phyloP scores from a whole-genome alignment of 257 asterid genomes.

The Thymus quinquecostatus region DNA sequence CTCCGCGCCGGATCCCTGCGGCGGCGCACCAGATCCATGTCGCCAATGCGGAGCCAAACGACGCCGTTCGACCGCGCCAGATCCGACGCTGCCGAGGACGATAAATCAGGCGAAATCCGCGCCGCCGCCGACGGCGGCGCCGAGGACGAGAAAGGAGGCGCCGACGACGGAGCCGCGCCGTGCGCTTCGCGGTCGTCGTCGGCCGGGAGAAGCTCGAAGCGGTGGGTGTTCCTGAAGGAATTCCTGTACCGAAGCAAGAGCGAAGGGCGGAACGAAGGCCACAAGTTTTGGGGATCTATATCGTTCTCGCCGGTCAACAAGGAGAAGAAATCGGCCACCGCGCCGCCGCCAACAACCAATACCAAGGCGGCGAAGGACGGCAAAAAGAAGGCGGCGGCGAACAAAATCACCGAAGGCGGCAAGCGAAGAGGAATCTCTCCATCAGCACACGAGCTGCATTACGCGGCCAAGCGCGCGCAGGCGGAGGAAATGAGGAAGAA shows the following conservation, averaged over 20 bases:
- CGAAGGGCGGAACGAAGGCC: constrained; percentile 69
- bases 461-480: constrained; percentile 75
- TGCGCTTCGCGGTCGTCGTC: constrained; percentile 80
- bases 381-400: constrained; percentile 46
- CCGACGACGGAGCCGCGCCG: constrained; percentile 49
- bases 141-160: constrained; percentile 14
- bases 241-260: constrained; percentile 85
- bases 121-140: background rate
- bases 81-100: background rate
- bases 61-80: constrained; percentile 48
- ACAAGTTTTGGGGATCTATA: constrained; percentile 69
- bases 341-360: constrained; percentile 21
- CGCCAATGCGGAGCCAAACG: constrained; percentile 48
- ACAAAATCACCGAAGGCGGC: constrained; percentile 32
- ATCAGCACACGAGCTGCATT: constrained; percentile 90
- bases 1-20: constrained; percentile 64
- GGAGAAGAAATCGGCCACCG: constrained; percentile 48
- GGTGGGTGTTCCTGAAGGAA: constrained; percentile 86
- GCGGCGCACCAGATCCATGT: constrained; percentile 90
- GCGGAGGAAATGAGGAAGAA: constrained; percentile 87
- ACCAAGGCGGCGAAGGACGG: constrained; percentile 19
- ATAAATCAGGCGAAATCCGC: background rate
- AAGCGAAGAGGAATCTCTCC: constrained; percentile 52
- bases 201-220: constrained; percentile 68
- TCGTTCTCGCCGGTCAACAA: constrained; percentile 64